Evolutionary conservation across 192 early-diverging fungal genomes (phyloP), one percentile per base, ranked within the genome.

Genomic region (Umbelopsis sp.): DNA sequence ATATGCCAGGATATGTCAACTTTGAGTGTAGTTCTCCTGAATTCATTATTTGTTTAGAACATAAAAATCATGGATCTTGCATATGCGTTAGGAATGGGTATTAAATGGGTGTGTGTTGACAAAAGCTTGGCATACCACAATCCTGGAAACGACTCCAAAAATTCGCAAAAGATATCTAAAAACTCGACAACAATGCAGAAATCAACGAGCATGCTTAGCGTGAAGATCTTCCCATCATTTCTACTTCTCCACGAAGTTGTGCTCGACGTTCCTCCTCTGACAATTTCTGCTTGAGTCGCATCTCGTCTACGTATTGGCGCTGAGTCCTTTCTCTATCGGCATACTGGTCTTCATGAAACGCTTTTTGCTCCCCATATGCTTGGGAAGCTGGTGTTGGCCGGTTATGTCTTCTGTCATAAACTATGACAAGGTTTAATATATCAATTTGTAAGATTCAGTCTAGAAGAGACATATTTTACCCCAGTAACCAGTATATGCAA

Each of bases 351-450:
- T 25, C 55, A 4, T 61, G 55, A n/a, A 61, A 61, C 4, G 55
- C 15, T 35, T 33, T 35, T 61, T 61, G 55, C 25, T 61, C 55
- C 13, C 55, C 55, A 16, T 61, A 30, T 18, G 4, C 33, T 16
- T 61, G 27, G 6, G 55, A 61, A 12, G 72, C 72, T 20, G 72
- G 72, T 3, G 72, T 58, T 6, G 66, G 52, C 21, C 72, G 49
- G 50, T 66, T 23, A 15, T 27, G 10, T 46, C 72, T 65, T 20
- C 50, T 51, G 33, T 73, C 72, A 44, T 73, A 73, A 49, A 68
- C 72, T 73, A 58, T 16, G 44, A 12, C 1, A 27, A 45, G 16
- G 15, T 46, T 25, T 46, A 64, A 33, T 64, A 35, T 46, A 45
- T 44, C n/a, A 10, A 10, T 41, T 4, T 22, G 10, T 35, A 18